Percentiles rank a stretch among this genome's conserved stretches.
These are phyloP conservation scores for Verticillium albo-atrum DNA, from an alignment of 2,329 filamentous ascomycete species.

Conservation along the genomic window DNA sequence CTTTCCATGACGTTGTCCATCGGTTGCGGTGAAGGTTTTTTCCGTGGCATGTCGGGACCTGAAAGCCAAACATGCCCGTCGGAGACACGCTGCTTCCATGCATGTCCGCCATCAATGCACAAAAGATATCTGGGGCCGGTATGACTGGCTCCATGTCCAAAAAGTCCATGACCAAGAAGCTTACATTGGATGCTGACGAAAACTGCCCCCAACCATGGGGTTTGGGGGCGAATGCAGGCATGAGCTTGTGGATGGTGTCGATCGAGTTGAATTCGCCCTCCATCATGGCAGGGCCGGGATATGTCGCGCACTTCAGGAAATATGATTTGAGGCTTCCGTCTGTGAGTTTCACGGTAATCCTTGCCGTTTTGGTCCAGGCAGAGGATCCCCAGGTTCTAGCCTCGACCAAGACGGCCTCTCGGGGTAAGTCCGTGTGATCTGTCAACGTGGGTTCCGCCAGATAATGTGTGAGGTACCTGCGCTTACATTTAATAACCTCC, in stretches of 20 bases:
- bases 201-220: not conserved
- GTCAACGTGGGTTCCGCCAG: too few relatives aligned
- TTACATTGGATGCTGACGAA: not conserved
- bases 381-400: too few relatives aligned
- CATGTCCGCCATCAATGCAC: not conserved
- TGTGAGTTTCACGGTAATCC: too few relatives aligned
- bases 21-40: slow-evolving; percentile 21
- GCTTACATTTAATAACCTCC: too few relatives aligned
- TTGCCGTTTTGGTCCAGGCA: too few relatives aligned
- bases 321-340: too few relatives aligned
- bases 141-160: not conserved
- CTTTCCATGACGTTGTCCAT: slow-evolving; percentile 33
- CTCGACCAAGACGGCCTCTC: too few relatives aligned
- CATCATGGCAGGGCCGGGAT: not conserved
- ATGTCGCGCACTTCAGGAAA: too few relatives aligned
- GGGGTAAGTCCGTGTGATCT: too few relatives aligned
- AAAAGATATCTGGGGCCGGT: not conserved
- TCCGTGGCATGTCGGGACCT: slow-evolving; percentile 25
- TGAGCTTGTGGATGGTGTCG: not conserved
- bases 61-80: slow-evolving; percentile 15
- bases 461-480: too few relatives aligned
- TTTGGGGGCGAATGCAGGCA: not conserved
- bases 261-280: not conserved
- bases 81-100: not conserved
- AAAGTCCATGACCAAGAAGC: not conserved